A percentile compares a stretch with the other conserved stretches of the same genome.
Conservation (phyloP, 192 early-diverging fungal species). For the Coemansia sp. region DNA sequence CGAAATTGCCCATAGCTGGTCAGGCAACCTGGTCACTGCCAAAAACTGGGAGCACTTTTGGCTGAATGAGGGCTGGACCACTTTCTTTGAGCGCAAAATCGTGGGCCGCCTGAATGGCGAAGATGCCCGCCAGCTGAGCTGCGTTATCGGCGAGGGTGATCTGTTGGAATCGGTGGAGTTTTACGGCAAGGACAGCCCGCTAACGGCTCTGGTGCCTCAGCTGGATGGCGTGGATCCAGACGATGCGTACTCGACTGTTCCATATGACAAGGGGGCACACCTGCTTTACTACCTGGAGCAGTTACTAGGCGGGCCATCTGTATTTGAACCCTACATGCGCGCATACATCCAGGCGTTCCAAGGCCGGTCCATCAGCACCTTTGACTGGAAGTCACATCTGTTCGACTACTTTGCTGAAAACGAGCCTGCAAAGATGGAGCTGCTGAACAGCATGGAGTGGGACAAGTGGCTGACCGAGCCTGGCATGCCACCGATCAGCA, state of each 20-base stretch:
- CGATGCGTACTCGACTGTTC: slow-evolving; percentile 74
- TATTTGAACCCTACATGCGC: slow-evolving; percentile 85
- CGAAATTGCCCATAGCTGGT: slow-evolving; percentile 92
- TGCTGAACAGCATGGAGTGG: slow-evolving; percentile 86
- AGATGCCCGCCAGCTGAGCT: slow-evolving; percentile 71
- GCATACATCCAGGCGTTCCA: slow-evolving; percentile 79
- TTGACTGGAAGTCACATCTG: slow-evolving; percentile 83
- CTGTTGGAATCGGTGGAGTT: slow-evolving; percentile 68
- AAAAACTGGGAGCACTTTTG: slow-evolving; percentile 81
- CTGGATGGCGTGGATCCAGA: slow-evolving; percentile 79
- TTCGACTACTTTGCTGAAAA: slow-evolving; percentile 72
- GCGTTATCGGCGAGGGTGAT: slow-evolving; percentile 79
- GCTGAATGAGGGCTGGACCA: slow-evolving; percentile 97
- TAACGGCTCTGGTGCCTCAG: slow-evolving; percentile 72
- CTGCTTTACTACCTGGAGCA: slow-evolving; percentile 91
- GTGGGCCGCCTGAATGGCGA: slow-evolving; percentile 76
- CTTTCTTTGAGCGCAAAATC: slow-evolving; percentile 93
- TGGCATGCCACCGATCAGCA: slow-evolving; percentile 87
- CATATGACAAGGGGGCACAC: slow-evolving; percentile 97
- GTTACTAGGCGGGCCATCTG: slow-evolving; percentile 73
- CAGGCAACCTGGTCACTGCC: slow-evolving; percentile 82
- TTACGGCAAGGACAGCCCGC: slow-evolving; percentile 63
- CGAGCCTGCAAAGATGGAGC: slow-evolving; percentile 61
- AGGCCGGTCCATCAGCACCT: slow-evolving; percentile 83
- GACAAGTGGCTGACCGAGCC: slow-evolving; percentile 82